These are phyloP conservation scores for Kodamaea sp. DNA, from an alignment of 1,139 yeast species.

Conservation along the genomic window DNA sequence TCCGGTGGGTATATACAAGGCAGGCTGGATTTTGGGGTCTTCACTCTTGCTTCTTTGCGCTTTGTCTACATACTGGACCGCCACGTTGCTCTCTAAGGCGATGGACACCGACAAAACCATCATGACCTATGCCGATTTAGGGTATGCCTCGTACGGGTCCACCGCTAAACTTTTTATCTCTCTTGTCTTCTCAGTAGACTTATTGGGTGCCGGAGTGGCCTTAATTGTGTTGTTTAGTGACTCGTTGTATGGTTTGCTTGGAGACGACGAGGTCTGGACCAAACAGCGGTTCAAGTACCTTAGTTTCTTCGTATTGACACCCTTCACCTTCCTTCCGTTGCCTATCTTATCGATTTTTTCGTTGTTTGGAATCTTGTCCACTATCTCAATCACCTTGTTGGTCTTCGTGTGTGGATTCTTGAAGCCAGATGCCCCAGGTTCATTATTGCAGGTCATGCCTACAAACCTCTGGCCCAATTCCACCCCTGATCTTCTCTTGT, in stretches of 20 bases:
- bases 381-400: slow-evolving; percentile 43
- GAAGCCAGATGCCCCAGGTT: slow-evolving; percentile 44
- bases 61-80: slow-evolving; percentile 46
- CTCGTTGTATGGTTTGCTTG: slow-evolving; percentile 46
- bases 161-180: slow-evolving; percentile 45
- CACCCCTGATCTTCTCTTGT: slow-evolving; percentile 41
- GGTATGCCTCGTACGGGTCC: slow-evolving; percentile 71
- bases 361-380: slow-evolving; percentile 46
- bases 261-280: slow-evolving; percentile 42
- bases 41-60: slow-evolving; percentile 44
- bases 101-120: slow-evolving; percentile 75
- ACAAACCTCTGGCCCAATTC: slow-evolving; percentile 50
- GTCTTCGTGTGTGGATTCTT: slow-evolving; percentile 43
- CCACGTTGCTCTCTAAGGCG: slow-evolving; percentile 39
- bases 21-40: slow-evolving; percentile 48
- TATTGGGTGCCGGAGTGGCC: slow-evolving; percentile 59
- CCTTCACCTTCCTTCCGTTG: slow-evolving; percentile 48
- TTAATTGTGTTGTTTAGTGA: slow-evolving; percentile 57
- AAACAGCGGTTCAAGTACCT: slow-evolving; percentile 37
- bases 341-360: slow-evolving; percentile 47
- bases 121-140: slow-evolving; percentile 87
- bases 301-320: slow-evolving; percentile 45
- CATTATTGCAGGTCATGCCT: slow-evolving; percentile 43
- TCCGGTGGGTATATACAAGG: slow-evolving; percentile 48
- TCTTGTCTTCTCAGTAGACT: slow-evolving; percentile 45